phyloP scores from a whole-genome alignment of 2,329 filamentous ascomycete species.

The Niveomyces coronatus region DNA sequence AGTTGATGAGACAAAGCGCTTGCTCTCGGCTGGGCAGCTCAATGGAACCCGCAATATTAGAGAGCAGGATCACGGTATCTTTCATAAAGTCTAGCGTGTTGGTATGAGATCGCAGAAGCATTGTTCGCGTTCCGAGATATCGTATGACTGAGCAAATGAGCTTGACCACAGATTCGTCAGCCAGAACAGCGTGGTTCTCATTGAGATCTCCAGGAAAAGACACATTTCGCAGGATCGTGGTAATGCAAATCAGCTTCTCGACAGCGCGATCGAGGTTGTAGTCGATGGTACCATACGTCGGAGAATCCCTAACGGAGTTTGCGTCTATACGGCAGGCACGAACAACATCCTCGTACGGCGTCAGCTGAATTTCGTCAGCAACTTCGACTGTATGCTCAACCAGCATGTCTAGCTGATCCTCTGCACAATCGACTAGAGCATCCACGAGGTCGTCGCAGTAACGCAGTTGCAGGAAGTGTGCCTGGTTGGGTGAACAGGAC shows the following conservation, averaged over 20 bases:
- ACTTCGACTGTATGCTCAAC: slow-evolving; percentile 76
- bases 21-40: slow-evolving; percentile 81
- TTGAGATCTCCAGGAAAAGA: slow-evolving; percentile 60
- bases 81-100: slow-evolving; percentile 98
- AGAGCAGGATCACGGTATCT: slow-evolving; percentile 78
- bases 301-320: slow-evolving; percentile 59
- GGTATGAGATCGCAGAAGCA: slow-evolving; percentile 68
- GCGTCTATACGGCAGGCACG: slow-evolving; percentile 68
- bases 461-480: slow-evolving; percentile 56
- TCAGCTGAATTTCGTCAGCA: slow-evolving; percentile 74
- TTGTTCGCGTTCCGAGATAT: slow-evolving; percentile 79
- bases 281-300: slow-evolving; percentile 62
- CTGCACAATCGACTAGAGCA: slow-evolving; percentile 78
- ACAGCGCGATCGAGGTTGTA: slow-evolving; percentile 81
- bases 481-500: slow-evolving; percentile 48
- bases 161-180: slow-evolving; percentile 67
- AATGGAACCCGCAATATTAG: slow-evolving; percentile 73
- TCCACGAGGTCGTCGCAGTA: slow-evolving; percentile 84
- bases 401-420: slow-evolving; percentile 77
- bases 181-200: slow-evolving; percentile 62
- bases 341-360: slow-evolving; percentile 78
- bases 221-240: slow-evolving; percentile 83
- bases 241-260: slow-evolving; percentile 80
- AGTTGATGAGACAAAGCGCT: slow-evolving; percentile 74
- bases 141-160: slow-evolving; percentile 77